Conservation (phyloP, 371 early-diverging fungal genomes). For the Lichtheimia corymbifera region DNA sequence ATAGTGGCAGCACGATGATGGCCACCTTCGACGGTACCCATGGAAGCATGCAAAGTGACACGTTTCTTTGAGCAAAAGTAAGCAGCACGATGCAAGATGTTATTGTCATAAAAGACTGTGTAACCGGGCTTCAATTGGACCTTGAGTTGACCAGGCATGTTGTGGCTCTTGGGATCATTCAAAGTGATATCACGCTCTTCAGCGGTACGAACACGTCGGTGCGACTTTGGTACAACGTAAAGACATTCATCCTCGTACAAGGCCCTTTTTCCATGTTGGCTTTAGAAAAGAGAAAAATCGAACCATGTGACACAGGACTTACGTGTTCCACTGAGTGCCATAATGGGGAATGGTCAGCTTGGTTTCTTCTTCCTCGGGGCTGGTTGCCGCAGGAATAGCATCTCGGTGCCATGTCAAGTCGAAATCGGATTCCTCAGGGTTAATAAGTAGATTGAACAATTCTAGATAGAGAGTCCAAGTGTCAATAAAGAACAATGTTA, state of each 20-base stretch:
- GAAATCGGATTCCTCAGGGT: constrained; percentile 52
- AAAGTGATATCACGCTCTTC: constrained; percentile 51
- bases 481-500: not conserved
- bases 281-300: constrained; percentile 6
- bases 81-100: constrained; percentile 58
- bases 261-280: constrained; percentile 21
- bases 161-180: constrained; percentile 49
- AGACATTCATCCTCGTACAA: constrained; percentile 56
- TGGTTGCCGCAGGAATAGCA: constrained; percentile 47
- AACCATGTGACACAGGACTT: constrained; percentile 6
- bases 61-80: constrained; percentile 46
- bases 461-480: constrained; percentile 26
- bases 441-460: constrained; percentile 56
- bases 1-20: constrained; percentile 54
- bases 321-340: constrained; percentile 64
- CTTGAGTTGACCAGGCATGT: constrained; percentile 50
- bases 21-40: constrained; percentile 58
- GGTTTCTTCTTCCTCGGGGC: constrained; percentile 42
- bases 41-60: constrained; percentile 56
- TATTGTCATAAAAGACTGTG: constrained; percentile 62
- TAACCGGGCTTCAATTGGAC: constrained; percentile 53
- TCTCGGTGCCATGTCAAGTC: constrained; percentile 60
- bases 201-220: constrained; percentile 45
- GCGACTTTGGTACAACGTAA: constrained; percentile 52
- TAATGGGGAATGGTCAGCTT: constrained; percentile 52